These are phyloP conservation scores for Vickermania ingenoplastis DNA, from an alignment of 208 protist genomes.

Conservation along the genomic window DNA sequence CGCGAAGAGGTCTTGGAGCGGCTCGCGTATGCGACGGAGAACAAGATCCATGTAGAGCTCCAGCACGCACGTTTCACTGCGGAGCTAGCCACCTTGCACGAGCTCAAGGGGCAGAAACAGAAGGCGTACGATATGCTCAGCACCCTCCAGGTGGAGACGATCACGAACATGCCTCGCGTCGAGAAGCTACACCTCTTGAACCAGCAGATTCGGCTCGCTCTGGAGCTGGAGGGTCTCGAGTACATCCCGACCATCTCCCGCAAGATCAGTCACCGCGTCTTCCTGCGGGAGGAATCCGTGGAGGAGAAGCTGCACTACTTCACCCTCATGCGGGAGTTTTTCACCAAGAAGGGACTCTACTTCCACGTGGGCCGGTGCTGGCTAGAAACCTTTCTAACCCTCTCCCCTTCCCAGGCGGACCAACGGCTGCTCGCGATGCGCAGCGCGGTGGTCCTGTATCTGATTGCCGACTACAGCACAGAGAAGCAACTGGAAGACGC, in stretches of 20 bases:
- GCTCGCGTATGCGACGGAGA: slow-evolving; percentile 86
- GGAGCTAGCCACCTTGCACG: slow-evolving; percentile 84
- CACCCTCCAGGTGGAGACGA: slow-evolving; percentile 95
- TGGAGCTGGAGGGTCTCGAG: slow-evolving; percentile 92
- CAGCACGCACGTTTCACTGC: slow-evolving; percentile 92
- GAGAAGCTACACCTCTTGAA: slow-evolving; percentile 95
- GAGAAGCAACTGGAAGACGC: slow-evolving; percentile 73
- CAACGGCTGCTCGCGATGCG: slow-evolving; percentile 58
- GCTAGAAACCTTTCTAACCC: slow-evolving; percentile 78
- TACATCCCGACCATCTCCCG: slow-evolving; percentile 89
- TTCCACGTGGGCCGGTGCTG: slow-evolving; percentile 92
- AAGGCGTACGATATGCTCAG: slow-evolving; percentile 91
- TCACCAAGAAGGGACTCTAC: slow-evolving; percentile 69
- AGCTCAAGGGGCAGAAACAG: slow-evolving; percentile 82
- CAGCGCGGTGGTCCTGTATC: slow-evolving; percentile 73
- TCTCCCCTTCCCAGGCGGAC: slow-evolving; percentile 69
- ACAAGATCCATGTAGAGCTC: slow-evolving; percentile 95
- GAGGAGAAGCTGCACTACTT: slow-evolving; percentile 82
- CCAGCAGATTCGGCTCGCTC: slow-evolving; percentile 91
- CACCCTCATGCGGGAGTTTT: slow-evolving; percentile 84
- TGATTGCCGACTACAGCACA: slow-evolving; percentile 72
- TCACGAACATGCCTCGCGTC: slow-evolving; percentile 93
- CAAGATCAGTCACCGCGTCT: slow-evolving; percentile 88
- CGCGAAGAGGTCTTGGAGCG: slow-evolving; percentile 84
- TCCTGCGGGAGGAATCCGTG: slow-evolving; percentile 52